phyloP scores from a whole-genome alignment of 2,329 filamentous ascomycete genomes.

The Exophiala viscosa region DNA sequence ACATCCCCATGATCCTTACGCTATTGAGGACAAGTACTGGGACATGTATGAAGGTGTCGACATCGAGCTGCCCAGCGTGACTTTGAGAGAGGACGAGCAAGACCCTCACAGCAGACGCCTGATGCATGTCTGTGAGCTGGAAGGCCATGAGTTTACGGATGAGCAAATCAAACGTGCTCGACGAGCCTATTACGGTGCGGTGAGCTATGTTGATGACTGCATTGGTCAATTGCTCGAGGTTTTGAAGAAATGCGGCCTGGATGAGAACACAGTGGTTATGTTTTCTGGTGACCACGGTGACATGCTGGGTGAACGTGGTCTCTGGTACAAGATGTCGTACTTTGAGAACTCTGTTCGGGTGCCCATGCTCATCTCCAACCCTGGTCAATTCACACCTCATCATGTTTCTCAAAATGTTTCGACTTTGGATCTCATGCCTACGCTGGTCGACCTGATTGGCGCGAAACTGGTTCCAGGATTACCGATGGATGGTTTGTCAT shows the following conservation, averaged over 20 bases:
- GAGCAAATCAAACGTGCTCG: slow-evolving; percentile 83
- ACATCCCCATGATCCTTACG: slow-evolving; percentile 92
- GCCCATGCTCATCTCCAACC: slow-evolving; percentile 79
- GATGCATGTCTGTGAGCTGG: slow-evolving; percentile 80
- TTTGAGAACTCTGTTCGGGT: slow-evolving; percentile 89
- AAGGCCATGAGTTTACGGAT: slow-evolving; percentile 76
- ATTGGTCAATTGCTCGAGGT: slow-evolving; percentile 77
- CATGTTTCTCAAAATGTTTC: slow-evolving; percentile 80
- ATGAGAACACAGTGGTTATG: slow-evolving; percentile 70
- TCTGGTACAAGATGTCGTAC: slow-evolving; percentile 98
- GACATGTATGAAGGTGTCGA: slow-evolving; percentile 85
- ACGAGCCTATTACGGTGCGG: slow-evolving; percentile 86
- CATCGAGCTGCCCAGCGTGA: slow-evolving; percentile 73
- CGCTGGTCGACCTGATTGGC: slow-evolving; percentile 77
- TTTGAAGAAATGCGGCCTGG: slow-evolving; percentile 72
- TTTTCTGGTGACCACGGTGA: slow-evolving; percentile 94
- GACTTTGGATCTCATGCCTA: slow-evolving; percentile 85
- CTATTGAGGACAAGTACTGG: slow-evolving; percentile 91
- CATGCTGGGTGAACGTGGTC: slow-evolving; percentile 86
- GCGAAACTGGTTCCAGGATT: slow-evolving; percentile 64
- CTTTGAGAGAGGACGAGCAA: slow-evolving; percentile 69
- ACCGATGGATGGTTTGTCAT: slow-evolving; percentile 80
- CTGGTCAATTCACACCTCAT: slow-evolving; percentile 69
- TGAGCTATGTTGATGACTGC: slow-evolving; percentile 91
- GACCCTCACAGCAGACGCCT: slow-evolving; percentile 85